Base-by-base conservation (phyloP, 2,329 filamentous ascomycete genomes). In the Clonostachys byssicola region DNA sequence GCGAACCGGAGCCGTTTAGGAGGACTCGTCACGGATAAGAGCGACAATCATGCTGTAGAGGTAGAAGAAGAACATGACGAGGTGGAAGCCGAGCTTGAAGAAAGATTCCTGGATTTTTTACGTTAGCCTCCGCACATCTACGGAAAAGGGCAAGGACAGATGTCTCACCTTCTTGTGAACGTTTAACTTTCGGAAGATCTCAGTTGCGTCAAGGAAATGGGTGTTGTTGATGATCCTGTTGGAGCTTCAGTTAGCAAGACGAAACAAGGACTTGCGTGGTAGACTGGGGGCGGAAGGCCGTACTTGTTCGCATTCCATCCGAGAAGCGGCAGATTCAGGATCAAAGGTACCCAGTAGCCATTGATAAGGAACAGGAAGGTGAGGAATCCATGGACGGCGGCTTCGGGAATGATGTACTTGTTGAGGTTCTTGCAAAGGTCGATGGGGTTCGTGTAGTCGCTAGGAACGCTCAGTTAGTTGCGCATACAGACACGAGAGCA, bases 21-120 rank as follows among this genome's bases (percentile, higher is more conserved):
- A 82, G 51, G 88, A 83, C 74, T 99, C 94, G 70, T 97, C 94
- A 64, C 88, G 86, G 77, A 99, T 99, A 53, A 99, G 81, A 56
- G 94, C 92, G 54, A 96, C 92, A 59, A 94, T 94, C 89, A 94
- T 95, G 85, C 89, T 95, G 82, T 96, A 96, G 48, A 99, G 87
- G 75, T 99, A 99, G 83, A 97, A 99, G 85, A 99, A 99, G 83
- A 99, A 99, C 91, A 99, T 96, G 74, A 99, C 71, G 51, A 99
- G 78, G 72, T 99, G 94, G 80, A 99, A 99, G 48, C 92, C 94
- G 40, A 99, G 89, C 77, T 99, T 99, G 76, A 94, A 86, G 71
- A 99, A 99, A 1, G 94, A 97, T 83, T 99, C 94, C 92, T 96
- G 48, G 62, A 51, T 14, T 2, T 33, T 50, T 67, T 56, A 64